phyloP scores from a whole-genome alignment of 176 grass and related monocot genomes.

The Cenchrus fungigraminus region DNA sequence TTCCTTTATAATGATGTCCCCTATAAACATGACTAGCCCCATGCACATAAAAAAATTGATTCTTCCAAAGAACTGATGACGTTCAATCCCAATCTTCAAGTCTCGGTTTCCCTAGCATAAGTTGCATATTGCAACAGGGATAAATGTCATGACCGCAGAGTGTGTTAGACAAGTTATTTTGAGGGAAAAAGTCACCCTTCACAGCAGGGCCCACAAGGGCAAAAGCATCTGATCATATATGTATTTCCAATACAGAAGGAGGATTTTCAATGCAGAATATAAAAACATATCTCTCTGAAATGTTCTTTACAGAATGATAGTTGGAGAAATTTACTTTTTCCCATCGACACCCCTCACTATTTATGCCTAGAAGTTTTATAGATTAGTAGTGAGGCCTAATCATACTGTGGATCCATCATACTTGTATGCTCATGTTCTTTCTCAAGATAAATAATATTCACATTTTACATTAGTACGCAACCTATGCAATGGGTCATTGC shows the following conservation, averaged over 20 bases:
- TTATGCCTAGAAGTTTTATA: background rate
- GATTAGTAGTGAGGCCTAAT: background rate
- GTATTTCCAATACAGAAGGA: too few species aligned
- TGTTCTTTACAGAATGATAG: background rate
- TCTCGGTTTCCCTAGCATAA: background rate
- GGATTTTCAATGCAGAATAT: too few species aligned
- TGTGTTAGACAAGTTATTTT: background rate
- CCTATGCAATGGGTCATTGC: background rate
- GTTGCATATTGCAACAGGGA: background rate
- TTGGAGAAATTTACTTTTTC: background rate
- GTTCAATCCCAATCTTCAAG: background rate
- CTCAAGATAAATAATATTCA: background rate
- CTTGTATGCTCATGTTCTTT: background rate
- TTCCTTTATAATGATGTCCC: background rate
- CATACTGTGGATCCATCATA: background rate
- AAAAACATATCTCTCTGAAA: background rate
- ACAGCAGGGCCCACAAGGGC: background rate
- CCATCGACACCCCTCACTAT: background rate
- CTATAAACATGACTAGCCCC: background rate
- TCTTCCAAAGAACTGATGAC: background rate
- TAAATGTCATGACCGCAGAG: background rate
- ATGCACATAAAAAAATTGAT: slow-evolving; percentile 11
- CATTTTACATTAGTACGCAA: background rate
- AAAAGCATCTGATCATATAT: too few species aligned
- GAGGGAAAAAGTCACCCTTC: background rate